phyloP scores from a whole-genome alignment of 495 filamentous ascomycete species.

The Hypoxylon fuscum region DNA sequence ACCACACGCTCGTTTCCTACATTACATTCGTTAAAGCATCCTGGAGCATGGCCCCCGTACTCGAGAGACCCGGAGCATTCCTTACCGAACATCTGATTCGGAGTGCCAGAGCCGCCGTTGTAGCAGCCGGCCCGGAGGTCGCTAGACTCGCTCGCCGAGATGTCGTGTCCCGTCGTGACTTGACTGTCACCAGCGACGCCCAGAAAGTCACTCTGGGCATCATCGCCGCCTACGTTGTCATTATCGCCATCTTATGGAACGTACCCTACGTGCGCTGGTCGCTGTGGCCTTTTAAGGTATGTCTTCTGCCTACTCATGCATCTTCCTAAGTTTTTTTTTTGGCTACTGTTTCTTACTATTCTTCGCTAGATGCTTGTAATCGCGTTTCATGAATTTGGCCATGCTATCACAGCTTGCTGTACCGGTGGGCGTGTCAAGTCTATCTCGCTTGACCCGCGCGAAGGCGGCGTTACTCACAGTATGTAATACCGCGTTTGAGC shows the following conservation, averaged over 20 bases:
- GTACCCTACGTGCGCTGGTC: conserved; percentile 75
- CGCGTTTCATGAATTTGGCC: conserved; percentile 84
- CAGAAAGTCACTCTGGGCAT: conserved; percentile 78
- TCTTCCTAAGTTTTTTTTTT: background rate
- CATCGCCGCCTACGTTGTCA: conserved; percentile 71
- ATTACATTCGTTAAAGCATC: conserved; percentile 7
- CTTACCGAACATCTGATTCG: conserved; percentile 34
- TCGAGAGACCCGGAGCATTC: conserved; percentile 18
- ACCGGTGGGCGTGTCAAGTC: conserved; percentile 78
- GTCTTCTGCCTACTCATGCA: background rate
- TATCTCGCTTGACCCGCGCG: conserved; percentile 72
- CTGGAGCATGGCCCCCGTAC: conserved; percentile 35
- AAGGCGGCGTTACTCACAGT: conserved; percentile 73
- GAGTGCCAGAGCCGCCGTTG: conserved; percentile 34
- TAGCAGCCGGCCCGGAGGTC: conserved; percentile 41
- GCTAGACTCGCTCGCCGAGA: conserved; percentile 36
- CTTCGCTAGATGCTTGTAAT: conserved; percentile 78
- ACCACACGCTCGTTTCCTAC: conserved; percentile 6
- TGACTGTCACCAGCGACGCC: conserved; percentile 71
- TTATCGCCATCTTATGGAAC: conserved; percentile 82
- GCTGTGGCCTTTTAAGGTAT: conserved; percentile 85
- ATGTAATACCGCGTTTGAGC: conserved; percentile 1
- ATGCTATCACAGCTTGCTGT: conserved; percentile 75
- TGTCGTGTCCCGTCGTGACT: conserved; percentile 55
- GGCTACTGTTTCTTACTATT: background rate